Conservation (phyloP, 805 yeast genomes). For the Hyphopichia homilentoma region DNA sequence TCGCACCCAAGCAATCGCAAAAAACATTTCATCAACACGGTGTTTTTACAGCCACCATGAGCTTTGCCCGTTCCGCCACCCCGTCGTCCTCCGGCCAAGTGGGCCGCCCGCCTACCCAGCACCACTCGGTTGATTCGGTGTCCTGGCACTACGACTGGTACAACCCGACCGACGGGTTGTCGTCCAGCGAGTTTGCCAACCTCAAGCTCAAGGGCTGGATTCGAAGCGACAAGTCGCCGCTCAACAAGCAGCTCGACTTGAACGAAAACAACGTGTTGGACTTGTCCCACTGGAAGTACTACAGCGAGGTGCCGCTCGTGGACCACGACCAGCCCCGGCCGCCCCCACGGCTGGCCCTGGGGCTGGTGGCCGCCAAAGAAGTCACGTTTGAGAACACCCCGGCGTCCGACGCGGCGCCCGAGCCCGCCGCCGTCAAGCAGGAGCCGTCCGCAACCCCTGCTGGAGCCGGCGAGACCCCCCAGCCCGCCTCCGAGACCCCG, state of each 20-base stretch:
- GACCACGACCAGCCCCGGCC: constrained; percentile 19
- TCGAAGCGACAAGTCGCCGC: no score
- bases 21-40: no score
- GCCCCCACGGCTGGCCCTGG: no score
- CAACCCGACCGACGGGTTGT: constrained; percentile 16
- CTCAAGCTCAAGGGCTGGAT: constrained; percentile 36
- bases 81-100: no score
- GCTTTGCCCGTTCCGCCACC: no score
- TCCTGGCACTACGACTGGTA: constrained; percentile 43
- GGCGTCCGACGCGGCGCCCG: no score
- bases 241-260: constrained; percentile 16
- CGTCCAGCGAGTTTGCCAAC: constrained; percentile 8
- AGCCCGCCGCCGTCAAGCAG: no score
- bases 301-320: constrained; percentile 48
- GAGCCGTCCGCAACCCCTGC: not conserved
- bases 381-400: no score
- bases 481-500: not conserved
- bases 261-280: constrained; percentile 41
- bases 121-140: no score
- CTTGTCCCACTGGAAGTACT: constrained; percentile 33
- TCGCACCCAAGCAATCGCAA: no score
- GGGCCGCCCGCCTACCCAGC: constrained; percentile 10
- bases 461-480: not conserved
- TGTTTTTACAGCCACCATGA: no score
- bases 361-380: constrained; percentile 1